A percentile compares a stretch with the other conserved stretches of the same genome.
These are phyloP conservation scores for Cardamine occulta DNA, from an alignment of 345 rosid species.

Conservation along the genomic window DNA sequence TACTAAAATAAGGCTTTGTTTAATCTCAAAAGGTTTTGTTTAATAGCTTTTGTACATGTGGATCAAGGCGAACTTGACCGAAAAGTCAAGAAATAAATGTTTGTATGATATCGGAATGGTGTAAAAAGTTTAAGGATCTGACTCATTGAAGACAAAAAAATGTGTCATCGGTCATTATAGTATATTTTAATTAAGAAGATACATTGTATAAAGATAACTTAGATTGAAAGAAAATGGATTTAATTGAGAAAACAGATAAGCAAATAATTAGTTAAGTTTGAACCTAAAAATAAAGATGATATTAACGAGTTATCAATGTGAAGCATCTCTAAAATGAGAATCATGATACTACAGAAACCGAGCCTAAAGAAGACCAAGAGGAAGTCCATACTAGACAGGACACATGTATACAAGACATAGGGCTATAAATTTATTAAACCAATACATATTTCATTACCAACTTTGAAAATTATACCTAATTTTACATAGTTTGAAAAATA, in stretches of 20 bases:
- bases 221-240: neutral
- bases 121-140: neutral
- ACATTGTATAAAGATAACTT: neutral
- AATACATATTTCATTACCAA: neutral
- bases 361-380: neutral
- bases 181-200: neutral
- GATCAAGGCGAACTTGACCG: neutral
- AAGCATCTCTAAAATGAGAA: neutral
- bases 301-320: neutral
- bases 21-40: neutral
- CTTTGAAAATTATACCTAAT: too few species aligned
- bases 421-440: neutral
- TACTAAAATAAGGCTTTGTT: neutral
- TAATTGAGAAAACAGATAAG: neutral
- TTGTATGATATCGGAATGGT: neutral
- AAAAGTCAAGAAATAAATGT: neutral
- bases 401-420: neutral
- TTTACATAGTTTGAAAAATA: too few species aligned
- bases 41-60: neutral
- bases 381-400: neutral
- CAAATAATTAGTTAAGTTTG: neutral
- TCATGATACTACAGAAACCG: neutral
- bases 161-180: neutral
- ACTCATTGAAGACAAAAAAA: neutral
- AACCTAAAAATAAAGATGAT: neutral